phyloP scores from a whole-genome alignment of 306 rosid species.

The Ochetophila trinervis region DNA sequence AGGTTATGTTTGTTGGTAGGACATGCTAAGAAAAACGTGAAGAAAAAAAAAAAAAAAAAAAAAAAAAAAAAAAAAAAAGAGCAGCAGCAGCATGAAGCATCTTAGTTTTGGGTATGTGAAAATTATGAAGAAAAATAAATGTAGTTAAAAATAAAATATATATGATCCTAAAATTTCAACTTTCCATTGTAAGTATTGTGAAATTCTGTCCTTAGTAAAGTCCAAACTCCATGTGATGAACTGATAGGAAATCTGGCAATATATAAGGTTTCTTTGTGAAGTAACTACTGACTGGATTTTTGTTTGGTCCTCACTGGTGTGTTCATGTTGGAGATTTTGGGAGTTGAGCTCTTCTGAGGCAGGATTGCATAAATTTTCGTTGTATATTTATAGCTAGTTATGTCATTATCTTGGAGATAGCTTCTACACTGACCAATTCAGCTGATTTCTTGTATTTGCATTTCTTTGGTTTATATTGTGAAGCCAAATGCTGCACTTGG shows the following conservation, averaged over 20 bases:
- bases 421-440: slow-evolving; percentile 31
- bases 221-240: not conserved
- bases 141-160: no score
- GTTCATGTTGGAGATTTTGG: not conserved
- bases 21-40: not conserved
- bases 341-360: not conserved
- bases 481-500: slow-evolving; percentile 53
- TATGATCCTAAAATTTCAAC: no score
- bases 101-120: no score
- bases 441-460: slow-evolving; percentile 26
- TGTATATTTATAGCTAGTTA: not conserved
- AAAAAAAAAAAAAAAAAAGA: no score
- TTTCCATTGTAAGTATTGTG: no score
- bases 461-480: slow-evolving; percentile 28
- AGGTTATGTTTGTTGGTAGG: slow-evolving; percentile 2
- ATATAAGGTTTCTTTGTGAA: not conserved
- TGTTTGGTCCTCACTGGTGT: not conserved
- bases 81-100: no score
- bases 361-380: not conserved
- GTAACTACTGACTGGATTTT: not conserved
- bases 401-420: slow-evolving; percentile 1
- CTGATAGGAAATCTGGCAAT: not conserved
- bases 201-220: no score
- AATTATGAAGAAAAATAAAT: no score
- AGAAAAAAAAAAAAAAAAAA: no score